These are phyloP conservation scores for Colletotrichum somersetense DNA, from an alignment of 2,329 filamentous ascomycete species.

Conservation along the genomic window DNA sequence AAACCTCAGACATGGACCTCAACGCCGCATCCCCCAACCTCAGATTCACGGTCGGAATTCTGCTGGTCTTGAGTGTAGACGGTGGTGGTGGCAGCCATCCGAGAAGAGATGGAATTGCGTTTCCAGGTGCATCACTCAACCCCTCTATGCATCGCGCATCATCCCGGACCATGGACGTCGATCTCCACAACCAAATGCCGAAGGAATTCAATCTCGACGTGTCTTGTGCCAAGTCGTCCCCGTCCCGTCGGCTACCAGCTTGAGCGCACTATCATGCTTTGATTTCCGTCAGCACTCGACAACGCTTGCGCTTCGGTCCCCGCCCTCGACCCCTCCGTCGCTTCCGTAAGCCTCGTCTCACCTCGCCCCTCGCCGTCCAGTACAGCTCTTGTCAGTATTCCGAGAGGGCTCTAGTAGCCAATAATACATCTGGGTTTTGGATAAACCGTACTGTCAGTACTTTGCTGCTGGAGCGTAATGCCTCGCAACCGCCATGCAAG, in stretches of 20 bases:
- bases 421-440: neutral
- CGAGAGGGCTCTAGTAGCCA: too few relatives aligned
- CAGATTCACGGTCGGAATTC: neutral
- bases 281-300: neutral
- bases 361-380: neutral
- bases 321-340: neutral
- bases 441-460: neutral
- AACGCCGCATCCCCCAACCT: neutral
- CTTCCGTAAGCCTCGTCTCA: neutral
- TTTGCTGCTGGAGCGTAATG: neutral
- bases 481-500: neutral
- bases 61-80: neutral
- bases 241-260: neutral
- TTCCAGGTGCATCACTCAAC: slow-evolving; percentile 21
- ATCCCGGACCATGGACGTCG: slow-evolving; percentile 31
- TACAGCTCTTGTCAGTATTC: neutral
- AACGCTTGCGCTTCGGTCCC: neutral
- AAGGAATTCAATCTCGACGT: slow-evolving; percentile 19
- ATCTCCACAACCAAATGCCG: slow-evolving; percentile 29
- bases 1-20: slow-evolving; percentile 7
- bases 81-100: neutral
- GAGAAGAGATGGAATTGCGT: slow-evolving; percentile 1
- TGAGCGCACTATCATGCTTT: neutral
- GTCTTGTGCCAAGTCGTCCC: slow-evolving; percentile 6
- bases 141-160: slow-evolving; percentile 41